Evolutionary conservation across 192 early-diverging fungal genomes (phyloP).

Genomic region (Phycomyces blakesleeanus): DNA sequence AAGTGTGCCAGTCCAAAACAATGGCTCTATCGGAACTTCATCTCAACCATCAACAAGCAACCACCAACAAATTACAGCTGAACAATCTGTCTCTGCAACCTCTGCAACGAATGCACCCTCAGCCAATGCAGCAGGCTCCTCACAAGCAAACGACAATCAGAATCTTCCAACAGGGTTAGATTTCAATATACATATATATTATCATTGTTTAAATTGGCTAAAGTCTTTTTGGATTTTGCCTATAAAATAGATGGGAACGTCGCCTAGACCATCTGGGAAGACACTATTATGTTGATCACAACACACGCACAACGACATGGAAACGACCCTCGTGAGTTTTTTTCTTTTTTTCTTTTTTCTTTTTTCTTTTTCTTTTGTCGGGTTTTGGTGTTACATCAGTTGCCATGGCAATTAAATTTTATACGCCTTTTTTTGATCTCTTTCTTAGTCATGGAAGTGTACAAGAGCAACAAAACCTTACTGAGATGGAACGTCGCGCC

Average conservation of each 20-base stretch:
- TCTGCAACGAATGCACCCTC: not conserved
- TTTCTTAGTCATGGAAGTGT: conserved; percentile 23
- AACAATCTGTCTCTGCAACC: conserved; percentile 2
- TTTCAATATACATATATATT: not conserved
- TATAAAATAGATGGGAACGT: conserved; percentile 96
- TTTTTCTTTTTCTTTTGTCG: conserved; percentile 66
- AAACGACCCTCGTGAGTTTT: conserved; percentile 46
- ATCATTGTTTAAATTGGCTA: no score
- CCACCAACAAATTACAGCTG: not conserved
- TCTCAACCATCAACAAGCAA: no score
- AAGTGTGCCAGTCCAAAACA: no score
- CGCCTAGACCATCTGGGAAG: conserved; percentile 88
- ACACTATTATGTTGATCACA: conserved; percentile 97
- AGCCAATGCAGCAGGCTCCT: not conserved
- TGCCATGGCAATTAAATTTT: conserved; percentile 43
- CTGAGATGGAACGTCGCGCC: conserved; percentile 67
- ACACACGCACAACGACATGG: conserved; percentile 92
- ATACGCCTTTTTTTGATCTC: conserved; percentile 10
- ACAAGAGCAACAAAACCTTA: conserved; percentile 49
- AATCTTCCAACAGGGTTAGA: conserved; percentile 25
- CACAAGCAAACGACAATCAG: conserved; percentile 3
- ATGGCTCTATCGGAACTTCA: no score
- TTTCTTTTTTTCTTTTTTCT: not conserved
- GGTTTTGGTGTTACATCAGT: conserved; percentile 63
- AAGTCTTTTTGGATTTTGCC: no score